Evolutionary conservation across 208 protist species (phyloP).

Genomic region (Trypanosoma melophagium): DNA sequence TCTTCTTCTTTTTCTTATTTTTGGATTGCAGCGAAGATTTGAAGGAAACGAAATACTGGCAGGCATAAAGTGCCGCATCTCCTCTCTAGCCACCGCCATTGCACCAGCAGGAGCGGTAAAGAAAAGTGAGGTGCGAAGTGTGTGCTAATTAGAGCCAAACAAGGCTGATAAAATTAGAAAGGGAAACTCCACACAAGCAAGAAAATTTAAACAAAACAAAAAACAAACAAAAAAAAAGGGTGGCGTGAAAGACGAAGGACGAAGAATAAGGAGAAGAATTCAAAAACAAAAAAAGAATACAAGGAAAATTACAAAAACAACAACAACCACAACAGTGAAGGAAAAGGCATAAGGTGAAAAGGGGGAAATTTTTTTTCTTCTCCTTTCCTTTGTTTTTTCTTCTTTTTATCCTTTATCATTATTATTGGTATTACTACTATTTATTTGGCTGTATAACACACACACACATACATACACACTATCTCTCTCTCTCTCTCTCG

Average conservation of each 20-base stretch:
- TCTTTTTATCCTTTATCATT: neutral
- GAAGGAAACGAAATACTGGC: neutral
- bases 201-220: constrained; percentile 1
- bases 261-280: constrained; percentile 1
- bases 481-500: too few relatives aligned
- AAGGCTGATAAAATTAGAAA: too few relatives aligned
- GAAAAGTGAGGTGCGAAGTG: too few relatives aligned
- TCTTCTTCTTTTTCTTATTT: constrained; percentile 10
- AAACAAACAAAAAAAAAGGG: constrained; percentile 11
- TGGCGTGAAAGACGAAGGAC: neutral
- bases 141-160: too few relatives aligned
- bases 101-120: too few relatives aligned
- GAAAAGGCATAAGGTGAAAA: neutral
- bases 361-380: neutral
- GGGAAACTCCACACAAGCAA: too few relatives aligned
- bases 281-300: neutral
- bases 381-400: neutral
- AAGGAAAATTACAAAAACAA: neutral
- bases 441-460: too few relatives aligned
- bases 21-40: neutral
- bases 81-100: too few relatives aligned
- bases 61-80: too few relatives aligned
- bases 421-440: neutral
- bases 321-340: constrained; percentile 1
- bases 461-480: too few relatives aligned